Evolutionary conservation across 495 filamentous ascomycete species (phyloP).

Genomic region (Xylaria scruposa): DNA sequence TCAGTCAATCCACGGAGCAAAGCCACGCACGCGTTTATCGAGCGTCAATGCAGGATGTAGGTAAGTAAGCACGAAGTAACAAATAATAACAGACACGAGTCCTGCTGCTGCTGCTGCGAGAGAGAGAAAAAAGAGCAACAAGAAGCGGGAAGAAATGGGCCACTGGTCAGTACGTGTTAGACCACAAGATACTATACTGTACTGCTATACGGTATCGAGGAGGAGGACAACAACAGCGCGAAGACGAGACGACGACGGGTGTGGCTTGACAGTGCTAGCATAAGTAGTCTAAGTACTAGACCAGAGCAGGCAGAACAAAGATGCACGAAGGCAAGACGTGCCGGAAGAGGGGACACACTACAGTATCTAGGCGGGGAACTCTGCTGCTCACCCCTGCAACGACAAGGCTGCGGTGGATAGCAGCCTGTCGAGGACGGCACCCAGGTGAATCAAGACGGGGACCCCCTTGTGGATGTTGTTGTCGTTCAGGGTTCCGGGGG

Average conservation of each 20-base stretch:
- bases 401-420: constrained; percentile 45
- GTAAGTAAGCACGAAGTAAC: too few species aligned
- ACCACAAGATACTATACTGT: not conserved
- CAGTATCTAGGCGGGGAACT: constrained; percentile 34
- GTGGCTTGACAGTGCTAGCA: constrained; percentile 36
- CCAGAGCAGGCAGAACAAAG: constrained; percentile 5
- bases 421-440: constrained; percentile 32
- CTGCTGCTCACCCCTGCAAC: constrained; percentile 39
- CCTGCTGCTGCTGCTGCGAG: not conserved
- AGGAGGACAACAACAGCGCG: not conserved
- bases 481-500: constrained; percentile 34
- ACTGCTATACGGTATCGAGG: not conserved
- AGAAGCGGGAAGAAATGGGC: constrained; percentile 9
- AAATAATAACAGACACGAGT: not conserved
- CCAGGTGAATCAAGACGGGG: constrained; percentile 38
- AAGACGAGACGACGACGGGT: constrained; percentile 14
- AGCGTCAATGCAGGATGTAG: not conserved
- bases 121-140: not conserved
- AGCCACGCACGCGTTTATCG: not conserved
- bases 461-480: constrained; percentile 23
- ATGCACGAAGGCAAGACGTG: constrained; percentile 34
- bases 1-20: not conserved
- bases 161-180: constrained; percentile 5
- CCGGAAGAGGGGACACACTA: constrained; percentile 31
- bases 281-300: not conserved